Percentiles rank a stretch among this genome's conserved stretches.
Conservation (phyloP, 805 yeast genomes). For the Yarrowia hollandica region DNA sequence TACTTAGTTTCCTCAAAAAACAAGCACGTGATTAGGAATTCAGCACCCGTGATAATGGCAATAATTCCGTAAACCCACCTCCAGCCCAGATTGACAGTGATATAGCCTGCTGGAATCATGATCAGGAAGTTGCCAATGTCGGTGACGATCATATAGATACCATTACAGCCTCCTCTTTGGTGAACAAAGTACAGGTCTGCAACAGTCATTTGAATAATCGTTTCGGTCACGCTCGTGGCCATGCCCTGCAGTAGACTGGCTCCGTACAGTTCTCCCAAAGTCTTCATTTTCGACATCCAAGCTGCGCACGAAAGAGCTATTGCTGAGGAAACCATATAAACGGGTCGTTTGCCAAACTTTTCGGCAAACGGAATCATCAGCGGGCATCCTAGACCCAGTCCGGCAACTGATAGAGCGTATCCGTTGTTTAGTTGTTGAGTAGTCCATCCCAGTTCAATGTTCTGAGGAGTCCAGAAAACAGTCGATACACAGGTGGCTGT, state of each 20-base stretch:
- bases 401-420: slow-evolving; percentile 30
- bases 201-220: slow-evolving; percentile 34
- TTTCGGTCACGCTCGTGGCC: slow-evolving; percentile 25
- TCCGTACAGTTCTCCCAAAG: slow-evolving; percentile 27
- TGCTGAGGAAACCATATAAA: slow-evolving; percentile 26
- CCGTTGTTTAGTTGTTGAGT: slow-evolving; percentile 26
- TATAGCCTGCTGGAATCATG: slow-evolving; percentile 35
- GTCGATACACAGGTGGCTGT: slow-evolving; percentile 24
- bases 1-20: slow-evolving; percentile 35
- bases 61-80: slow-evolving; percentile 35
- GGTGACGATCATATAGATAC: slow-evolving; percentile 34
- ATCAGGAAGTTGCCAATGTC: slow-evolving; percentile 35
- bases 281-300: slow-evolving; percentile 30
- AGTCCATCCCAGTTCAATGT: slow-evolving; percentile 28
- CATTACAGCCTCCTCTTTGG: slow-evolving; percentile 35
- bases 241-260: slow-evolving; percentile 21
- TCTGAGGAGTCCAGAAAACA: slow-evolving; percentile 30
- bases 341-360: slow-evolving; percentile 31
- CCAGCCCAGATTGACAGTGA: slow-evolving; percentile 35
- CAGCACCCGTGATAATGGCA: slow-evolving; percentile 33
- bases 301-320: slow-evolving; percentile 6
- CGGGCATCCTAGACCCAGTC: slow-evolving; percentile 30
- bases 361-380: slow-evolving; percentile 31
- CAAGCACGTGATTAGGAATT: slow-evolving; percentile 28
- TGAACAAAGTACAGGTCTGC: slow-evolving; percentile 36